Conservation (phyloP, 139 green algal genomes). For the Chlamydomonas sp. region DNA sequence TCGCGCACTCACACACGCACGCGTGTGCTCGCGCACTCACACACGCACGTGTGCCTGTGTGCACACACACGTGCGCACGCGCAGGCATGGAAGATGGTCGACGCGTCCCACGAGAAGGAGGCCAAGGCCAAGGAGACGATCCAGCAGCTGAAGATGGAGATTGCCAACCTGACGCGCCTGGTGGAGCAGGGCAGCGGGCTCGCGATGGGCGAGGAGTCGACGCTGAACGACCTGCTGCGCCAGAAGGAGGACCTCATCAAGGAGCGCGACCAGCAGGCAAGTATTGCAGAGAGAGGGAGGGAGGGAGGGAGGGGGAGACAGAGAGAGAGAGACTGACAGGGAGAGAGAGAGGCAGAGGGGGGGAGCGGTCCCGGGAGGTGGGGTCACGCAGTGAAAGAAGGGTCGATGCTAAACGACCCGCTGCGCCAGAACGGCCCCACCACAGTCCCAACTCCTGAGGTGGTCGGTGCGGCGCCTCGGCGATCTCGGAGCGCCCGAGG, state of each 20-base stretch:
- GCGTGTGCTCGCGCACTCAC: too few species aligned
- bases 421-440: not conserved
- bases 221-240: conserved; percentile 66
- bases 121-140: conserved; percentile 77
- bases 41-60: too few species aligned
- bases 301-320: too few species aligned
- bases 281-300: not conserved
- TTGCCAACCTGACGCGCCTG: conserved; percentile 71
- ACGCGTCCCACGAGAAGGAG: conserved; percentile 84
- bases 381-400: too few species aligned
- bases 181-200: conserved; percentile 75
- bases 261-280: conserved; percentile 66
- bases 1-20: too few species aligned
- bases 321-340: too few species aligned
- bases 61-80: too few species aligned
- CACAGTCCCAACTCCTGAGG: too few species aligned
- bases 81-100: conserved; percentile 84
- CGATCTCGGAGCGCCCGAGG: too few species aligned
- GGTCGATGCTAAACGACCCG: not conserved
- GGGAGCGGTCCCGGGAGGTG: too few species aligned
- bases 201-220: conserved; percentile 66
- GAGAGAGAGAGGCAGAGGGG: too few species aligned
- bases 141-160: conserved; percentile 75
- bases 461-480: too few species aligned
- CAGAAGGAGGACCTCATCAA: conserved; percentile 73